Conservation (phyloP, 352 stramenopile genomes). For the Phytophthora kernoviae region DNA sequence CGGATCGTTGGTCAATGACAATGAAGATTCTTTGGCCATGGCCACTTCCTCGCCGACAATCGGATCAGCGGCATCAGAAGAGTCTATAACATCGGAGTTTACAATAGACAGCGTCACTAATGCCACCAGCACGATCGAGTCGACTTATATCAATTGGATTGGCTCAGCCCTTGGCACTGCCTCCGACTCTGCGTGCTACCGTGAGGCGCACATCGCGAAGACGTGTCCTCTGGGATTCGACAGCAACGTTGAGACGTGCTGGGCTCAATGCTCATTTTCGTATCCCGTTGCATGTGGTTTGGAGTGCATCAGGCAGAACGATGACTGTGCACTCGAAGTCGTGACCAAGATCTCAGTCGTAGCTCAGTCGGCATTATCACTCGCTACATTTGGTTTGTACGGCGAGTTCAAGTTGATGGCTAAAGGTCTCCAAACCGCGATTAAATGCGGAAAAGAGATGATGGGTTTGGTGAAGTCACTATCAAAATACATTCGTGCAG, state of each 20-base stretch:
- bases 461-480: slow-evolving; percentile 41
- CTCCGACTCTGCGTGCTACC: slow-evolving; percentile 37
- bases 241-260: slow-evolving; percentile 38
- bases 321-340: slow-evolving; percentile 42
- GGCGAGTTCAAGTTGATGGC: slow-evolving; percentile 36
- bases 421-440: slow-evolving; percentile 31
- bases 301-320: slow-evolving; percentile 51
- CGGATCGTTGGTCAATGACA: slow-evolving; percentile 10
- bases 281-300: slow-evolving; percentile 48
- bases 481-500: slow-evolving; percentile 35
- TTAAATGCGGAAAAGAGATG: slow-evolving; percentile 47
- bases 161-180: slow-evolving; percentile 21
- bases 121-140: slow-evolving; percentile 33
- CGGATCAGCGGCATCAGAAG: not conserved
- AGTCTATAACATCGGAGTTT: not conserved
- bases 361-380: slow-evolving; percentile 27
- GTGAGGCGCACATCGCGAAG: slow-evolving; percentile 37
- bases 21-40: slow-evolving; percentile 3
- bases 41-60: not conserved
- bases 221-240: slow-evolving; percentile 38
- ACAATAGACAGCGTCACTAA: slow-evolving; percentile 17
- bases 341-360: slow-evolving; percentile 36
- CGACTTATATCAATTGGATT: slow-evolving; percentile 43
- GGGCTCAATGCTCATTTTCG: slow-evolving; percentile 40
- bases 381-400: slow-evolving; percentile 31